Base-by-base conservation (phyloP, 306 rosid species). In the Dryas drummondii region DNA sequence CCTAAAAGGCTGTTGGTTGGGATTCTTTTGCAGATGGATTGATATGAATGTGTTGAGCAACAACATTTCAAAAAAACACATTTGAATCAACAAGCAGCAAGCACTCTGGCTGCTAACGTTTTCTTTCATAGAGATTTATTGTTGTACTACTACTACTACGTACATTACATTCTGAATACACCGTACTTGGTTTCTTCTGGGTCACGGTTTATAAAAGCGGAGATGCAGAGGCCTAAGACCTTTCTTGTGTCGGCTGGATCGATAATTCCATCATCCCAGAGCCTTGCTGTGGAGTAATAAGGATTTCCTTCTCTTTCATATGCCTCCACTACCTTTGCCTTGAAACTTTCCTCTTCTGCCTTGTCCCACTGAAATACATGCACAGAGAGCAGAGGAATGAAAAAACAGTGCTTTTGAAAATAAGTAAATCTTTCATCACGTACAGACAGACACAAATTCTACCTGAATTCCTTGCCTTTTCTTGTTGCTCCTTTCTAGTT, bases 181-280 rank as follows among this genome's bases (percentile, higher is more conserved):
- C 98, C 97, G 62, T 77, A 94, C 83, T 88, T 91, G 76, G 98
- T 91, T 41, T 81, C 86, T 86, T 90, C 84, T 2, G 82, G 80
- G 73, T 66, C 83, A 66, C 93, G 90, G 88, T 90, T 88, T 78
- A 68, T 61, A 65, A 93, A 91, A 40, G 97, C 93, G 41, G 98
- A 94, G 68, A 94, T 64, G 80, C 84, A 86, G 56, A 94, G 86
- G 45, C 97, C 97, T 22, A 94, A 82, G 13, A 91, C 62, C 82
- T 77, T 94, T 85, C 97, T 87, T 45, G 96, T 90, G 82, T 94
- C 98, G 1, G 98, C 98, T 54, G 98, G 98, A 85, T 94, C 98
- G 76, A 91, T 88, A 68, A 94, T 80, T 76, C 97, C 97, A 79
- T 91, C 98, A 49, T 94, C 98, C 97, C 97, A 88, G 11, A 94